phyloP scores from a whole-genome alignment of 2,329 filamentous ascomycete genomes.

The Colletotrichum phormii region DNA sequence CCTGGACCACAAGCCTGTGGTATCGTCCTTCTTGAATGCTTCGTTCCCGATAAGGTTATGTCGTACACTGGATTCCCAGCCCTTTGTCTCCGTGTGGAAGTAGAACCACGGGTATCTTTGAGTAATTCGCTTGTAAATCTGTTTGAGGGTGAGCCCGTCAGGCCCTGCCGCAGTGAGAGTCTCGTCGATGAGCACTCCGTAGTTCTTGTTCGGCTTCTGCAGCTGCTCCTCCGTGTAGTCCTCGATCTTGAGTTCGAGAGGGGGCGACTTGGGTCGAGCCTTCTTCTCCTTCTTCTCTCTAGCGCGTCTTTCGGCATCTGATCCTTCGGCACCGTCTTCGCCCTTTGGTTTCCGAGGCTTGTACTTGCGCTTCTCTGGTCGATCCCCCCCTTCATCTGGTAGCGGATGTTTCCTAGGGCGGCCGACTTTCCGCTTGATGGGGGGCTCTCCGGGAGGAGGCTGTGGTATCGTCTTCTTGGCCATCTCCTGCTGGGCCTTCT shows the following conservation, averaged over 20 bases:
- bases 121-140: conserved; percentile 73
- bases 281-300: conserved; percentile 72
- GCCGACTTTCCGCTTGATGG: conserved; percentile 73
- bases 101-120: conserved; percentile 69
- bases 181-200: conserved; percentile 71
- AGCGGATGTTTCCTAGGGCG: conserved; percentile 73
- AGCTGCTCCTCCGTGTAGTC: conserved; percentile 70
- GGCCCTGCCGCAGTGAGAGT: conserved; percentile 65
- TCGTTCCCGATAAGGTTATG: conserved; percentile 73
- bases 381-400: conserved; percentile 65
- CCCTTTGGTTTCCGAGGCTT: conserved; percentile 69
- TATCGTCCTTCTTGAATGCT: conserved; percentile 69
- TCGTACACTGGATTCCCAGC: conserved; percentile 75
- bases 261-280: conserved; percentile 68
- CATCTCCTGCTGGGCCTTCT: conserved; percentile 67
- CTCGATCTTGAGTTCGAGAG: conserved; percentile 64
- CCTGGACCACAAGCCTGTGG: conserved; percentile 67
- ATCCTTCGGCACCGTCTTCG: conserved; percentile 66
- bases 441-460: conserved; percentile 59
- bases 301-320: conserved; percentile 65
- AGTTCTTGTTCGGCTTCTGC: conserved; percentile 72
- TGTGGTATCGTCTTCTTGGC: conserved; percentile 64
- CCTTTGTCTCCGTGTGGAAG: conserved; percentile 70
- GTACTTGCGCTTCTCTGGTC: conserved; percentile 74
- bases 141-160: conserved; percentile 65